phyloP scores from a whole-genome alignment of 306 rosid genomes.

The Medicago lupulina region DNA sequence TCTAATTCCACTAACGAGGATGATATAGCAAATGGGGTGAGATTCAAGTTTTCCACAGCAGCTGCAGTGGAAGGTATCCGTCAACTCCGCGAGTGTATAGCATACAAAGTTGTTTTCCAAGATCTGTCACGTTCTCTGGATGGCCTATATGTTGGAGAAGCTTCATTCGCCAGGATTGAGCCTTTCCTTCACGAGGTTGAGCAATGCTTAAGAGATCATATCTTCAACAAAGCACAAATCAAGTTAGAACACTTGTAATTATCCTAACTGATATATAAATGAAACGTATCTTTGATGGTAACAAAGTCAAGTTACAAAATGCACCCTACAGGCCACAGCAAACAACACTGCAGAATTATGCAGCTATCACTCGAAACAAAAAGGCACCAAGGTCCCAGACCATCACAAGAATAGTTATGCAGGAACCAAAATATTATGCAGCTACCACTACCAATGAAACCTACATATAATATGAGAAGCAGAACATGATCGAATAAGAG shows the following conservation, averaged over 20 bases:
- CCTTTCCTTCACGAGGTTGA: conserved; percentile 85
- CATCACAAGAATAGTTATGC: too few relatives aligned
- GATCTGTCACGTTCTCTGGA: conserved; percentile 75
- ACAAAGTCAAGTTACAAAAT: too few relatives aligned
- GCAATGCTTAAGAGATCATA: conserved; percentile 74
- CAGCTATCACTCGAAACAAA: too few relatives aligned
- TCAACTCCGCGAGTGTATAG: conserved; percentile 74
- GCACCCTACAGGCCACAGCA: too few relatives aligned
- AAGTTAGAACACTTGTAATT: conserved; percentile 86
- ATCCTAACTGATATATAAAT: conserved; percentile 8
- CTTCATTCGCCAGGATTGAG: conserved; percentile 70
- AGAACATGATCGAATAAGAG: too few relatives aligned
- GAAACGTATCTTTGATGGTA: too few relatives aligned
- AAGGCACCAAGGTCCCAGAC: too few relatives aligned
- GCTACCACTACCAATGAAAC: too few relatives aligned
- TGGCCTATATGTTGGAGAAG: conserved; percentile 76
- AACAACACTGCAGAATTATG: too few relatives aligned
- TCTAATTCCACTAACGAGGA: conserved; percentile 46
- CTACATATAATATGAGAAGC: too few relatives aligned
- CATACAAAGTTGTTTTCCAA: conserved; percentile 73
- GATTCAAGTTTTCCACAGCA: conserved; percentile 65
- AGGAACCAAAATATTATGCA: too few relatives aligned
- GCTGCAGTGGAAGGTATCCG: conserved; percentile 79
- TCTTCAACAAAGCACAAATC: conserved; percentile 83
- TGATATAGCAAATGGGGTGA: conserved; percentile 48